Conservation (phyloP, 768 basidiomycete species). For the Russula earlei region DNA sequence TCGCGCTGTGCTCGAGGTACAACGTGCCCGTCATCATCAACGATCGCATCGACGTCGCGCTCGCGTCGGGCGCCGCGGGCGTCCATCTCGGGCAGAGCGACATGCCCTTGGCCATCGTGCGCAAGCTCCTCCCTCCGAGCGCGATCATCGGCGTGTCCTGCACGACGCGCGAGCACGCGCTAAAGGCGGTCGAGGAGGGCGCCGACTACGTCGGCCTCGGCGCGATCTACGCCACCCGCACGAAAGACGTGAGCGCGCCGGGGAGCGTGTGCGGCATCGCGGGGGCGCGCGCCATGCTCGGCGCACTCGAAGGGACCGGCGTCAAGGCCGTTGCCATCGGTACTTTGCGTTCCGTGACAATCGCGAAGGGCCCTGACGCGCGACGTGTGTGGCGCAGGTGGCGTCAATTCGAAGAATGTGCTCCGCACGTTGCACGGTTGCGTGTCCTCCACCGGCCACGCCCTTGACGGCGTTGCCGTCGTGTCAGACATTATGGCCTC, state of each 20-base stretch:
- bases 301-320: slow-evolving; percentile 49
- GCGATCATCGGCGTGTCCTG: slow-evolving; percentile 78
- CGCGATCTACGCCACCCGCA: slow-evolving; percentile 70
- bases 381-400: slow-evolving; percentile 45
- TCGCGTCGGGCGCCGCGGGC: slow-evolving; percentile 66
- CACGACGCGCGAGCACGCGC: slow-evolving; percentile 56
- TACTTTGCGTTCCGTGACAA: too few relatives aligned
- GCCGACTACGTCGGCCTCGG: slow-evolving; percentile 89
- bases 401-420: slow-evolving; percentile 74
- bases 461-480: slow-evolving; percentile 77
- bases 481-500: slow-evolving; percentile 82
- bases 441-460: slow-evolving; percentile 44
- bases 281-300: slow-evolving; percentile 58
- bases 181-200: slow-evolving; percentile 47
- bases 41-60: slow-evolving; percentile 78
- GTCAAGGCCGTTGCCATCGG: slow-evolving; percentile 82
- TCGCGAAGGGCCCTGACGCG: neutral
- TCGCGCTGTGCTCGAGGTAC: slow-evolving; percentile 65
- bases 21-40: slow-evolving; percentile 80
- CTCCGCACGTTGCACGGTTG: slow-evolving; percentile 67
- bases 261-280: slow-evolving; percentile 53
- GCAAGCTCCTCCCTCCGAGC: slow-evolving; percentile 54
- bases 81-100: slow-evolving; percentile 89
- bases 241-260: slow-evolving; percentile 60
- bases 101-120: slow-evolving; percentile 60